These are phyloP conservation scores for Metschnikowia koreensis DNA, from an alignment of 805 yeast genomes.

Conservation along the genomic window DNA sequence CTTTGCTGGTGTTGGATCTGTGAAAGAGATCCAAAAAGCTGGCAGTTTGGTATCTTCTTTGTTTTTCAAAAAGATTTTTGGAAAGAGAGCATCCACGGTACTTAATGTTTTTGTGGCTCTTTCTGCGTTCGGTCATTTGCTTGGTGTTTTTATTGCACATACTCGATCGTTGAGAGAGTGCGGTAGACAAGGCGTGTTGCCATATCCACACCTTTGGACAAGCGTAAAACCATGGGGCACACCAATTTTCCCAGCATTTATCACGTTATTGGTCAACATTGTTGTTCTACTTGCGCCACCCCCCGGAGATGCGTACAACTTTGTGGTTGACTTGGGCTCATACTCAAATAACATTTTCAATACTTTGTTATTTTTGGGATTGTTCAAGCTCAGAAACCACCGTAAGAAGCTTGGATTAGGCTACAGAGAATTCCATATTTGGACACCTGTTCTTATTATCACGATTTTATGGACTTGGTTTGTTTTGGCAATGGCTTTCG, in stretches of 20 bases:
- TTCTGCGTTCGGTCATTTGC: slow-evolving; percentile 32
- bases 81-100: slow-evolving; percentile 23
- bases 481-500: slow-evolving; percentile 43
- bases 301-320: slow-evolving; percentile 35
- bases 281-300: slow-evolving; percentile 33
- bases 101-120: slow-evolving; percentile 29
- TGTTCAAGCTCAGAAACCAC: slow-evolving; percentile 26
- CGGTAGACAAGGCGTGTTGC: slow-evolving; percentile 35
- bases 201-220: slow-evolving; percentile 29
- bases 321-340: slow-evolving; percentile 31
- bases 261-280: slow-evolving; percentile 26
- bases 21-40: slow-evolving; percentile 27
- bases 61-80: slow-evolving; percentile 33
- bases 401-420: slow-evolving; percentile 25
- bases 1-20: slow-evolving; percentile 27
- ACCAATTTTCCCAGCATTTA: slow-evolving; percentile 26
- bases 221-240: slow-evolving; percentile 33
- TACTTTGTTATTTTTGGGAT: slow-evolving; percentile 26
- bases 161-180: slow-evolving; percentile 33
- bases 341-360: slow-evolving; percentile 30
- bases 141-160: slow-evolving; percentile 29
- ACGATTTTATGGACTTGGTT: slow-evolving; percentile 33
- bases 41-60: slow-evolving; percentile 30
- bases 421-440: slow-evolving; percentile 16
- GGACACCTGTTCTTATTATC: slow-evolving; percentile 30